Conservation (phyloP, 2,329 filamentous ascomycete genomes). For the Ampelomyces quisqualis region DNA sequence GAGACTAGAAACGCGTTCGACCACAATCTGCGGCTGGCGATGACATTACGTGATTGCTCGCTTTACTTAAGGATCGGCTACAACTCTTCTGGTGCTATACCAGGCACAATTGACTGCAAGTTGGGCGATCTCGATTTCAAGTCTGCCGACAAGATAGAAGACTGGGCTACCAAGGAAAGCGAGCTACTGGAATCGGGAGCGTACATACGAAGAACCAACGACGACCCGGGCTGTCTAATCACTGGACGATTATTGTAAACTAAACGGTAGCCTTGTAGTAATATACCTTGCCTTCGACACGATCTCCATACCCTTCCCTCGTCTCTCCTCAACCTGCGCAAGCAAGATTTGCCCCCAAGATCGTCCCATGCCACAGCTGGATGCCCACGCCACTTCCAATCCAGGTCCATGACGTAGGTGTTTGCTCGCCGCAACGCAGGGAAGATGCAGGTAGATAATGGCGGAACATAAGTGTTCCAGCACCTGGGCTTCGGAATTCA, state of each 20-base stretch:
- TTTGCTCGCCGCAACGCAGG: too few species aligned
- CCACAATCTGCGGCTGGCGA: constrained; percentile 40
- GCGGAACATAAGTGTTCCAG: too few species aligned
- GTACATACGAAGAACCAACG: constrained; percentile 31
- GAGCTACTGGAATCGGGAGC: constrained; percentile 43
- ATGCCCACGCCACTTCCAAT: too few species aligned
- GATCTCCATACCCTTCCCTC: too few species aligned
- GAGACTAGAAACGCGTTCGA: constrained; percentile 7
- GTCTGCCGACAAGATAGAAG: constrained; percentile 42
- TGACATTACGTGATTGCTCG: constrained; percentile 53
- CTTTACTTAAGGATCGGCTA: constrained; percentile 43
- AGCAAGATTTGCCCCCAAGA: too few species aligned
- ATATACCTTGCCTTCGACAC: neutral
- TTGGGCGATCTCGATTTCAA: constrained; percentile 53
- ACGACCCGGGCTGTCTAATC: constrained; percentile 1
- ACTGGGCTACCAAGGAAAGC: constrained; percentile 48
- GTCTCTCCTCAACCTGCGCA: too few species aligned
- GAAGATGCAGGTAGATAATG: too few species aligned
- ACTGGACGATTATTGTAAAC: neutral
- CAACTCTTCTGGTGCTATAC: neutral
- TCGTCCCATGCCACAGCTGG: too few species aligned
- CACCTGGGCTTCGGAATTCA: too few species aligned
- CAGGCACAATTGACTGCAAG: constrained; percentile 41
- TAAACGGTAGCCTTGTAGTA: neutral
- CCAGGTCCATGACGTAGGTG: too few species aligned